A percentile compares a stretch with the other conserved stretches of the same genome.
Evolutionary conservation across 352 stramenopile species (phyloP).

Genomic region (Pythium scleroteichum): DNA sequence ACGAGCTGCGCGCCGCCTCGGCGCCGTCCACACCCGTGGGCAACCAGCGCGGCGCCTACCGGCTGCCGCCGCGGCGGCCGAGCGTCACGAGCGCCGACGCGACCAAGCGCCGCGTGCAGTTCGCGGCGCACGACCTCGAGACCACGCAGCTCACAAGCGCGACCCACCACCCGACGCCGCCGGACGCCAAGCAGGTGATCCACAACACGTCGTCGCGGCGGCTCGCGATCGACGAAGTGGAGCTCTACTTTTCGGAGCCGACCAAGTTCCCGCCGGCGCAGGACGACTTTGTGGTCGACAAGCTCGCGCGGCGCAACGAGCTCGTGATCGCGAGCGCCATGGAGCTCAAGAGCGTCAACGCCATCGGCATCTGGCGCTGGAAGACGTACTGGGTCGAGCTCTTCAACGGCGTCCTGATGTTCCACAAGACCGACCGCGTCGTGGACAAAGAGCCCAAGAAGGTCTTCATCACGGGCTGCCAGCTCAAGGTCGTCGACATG

Average conservation of each 20-base stretch:
- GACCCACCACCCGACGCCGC: conserved; percentile 29
- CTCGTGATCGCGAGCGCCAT: conserved; percentile 55
- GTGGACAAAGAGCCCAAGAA: conserved; percentile 58
- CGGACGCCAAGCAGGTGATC: conserved; percentile 25
- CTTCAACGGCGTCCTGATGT: conserved; percentile 65
- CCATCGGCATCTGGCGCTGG: conserved; percentile 14
- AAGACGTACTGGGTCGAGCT: conserved; percentile 61
- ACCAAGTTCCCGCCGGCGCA: conserved; percentile 23
- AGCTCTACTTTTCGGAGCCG: conserved; percentile 28
- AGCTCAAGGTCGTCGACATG: conserved; percentile 54
- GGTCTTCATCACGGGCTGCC: conserved; percentile 37
- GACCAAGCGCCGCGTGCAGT: conserved; percentile 44
- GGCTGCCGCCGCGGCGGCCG: conserved; percentile 9
- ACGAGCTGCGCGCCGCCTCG: conserved; percentile 6
- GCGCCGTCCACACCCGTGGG: conserved; percentile 10
- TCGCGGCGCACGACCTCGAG: conserved; percentile 35
- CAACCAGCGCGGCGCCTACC: conserved; percentile 4
- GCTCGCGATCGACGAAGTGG: conserved; percentile 27
- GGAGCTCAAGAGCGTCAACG: conserved; percentile 28
- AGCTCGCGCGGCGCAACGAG: conserved; percentile 46
- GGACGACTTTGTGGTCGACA: conserved; percentile 31
- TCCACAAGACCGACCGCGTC: conserved; percentile 57
- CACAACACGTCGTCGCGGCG: conserved; percentile 27
- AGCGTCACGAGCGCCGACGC: conserved; percentile 20
- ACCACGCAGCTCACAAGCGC: conserved; percentile 17